Base-by-base conservation (phyloP, 208 protist genomes). In the Leishmania lainsoni region DNA sequence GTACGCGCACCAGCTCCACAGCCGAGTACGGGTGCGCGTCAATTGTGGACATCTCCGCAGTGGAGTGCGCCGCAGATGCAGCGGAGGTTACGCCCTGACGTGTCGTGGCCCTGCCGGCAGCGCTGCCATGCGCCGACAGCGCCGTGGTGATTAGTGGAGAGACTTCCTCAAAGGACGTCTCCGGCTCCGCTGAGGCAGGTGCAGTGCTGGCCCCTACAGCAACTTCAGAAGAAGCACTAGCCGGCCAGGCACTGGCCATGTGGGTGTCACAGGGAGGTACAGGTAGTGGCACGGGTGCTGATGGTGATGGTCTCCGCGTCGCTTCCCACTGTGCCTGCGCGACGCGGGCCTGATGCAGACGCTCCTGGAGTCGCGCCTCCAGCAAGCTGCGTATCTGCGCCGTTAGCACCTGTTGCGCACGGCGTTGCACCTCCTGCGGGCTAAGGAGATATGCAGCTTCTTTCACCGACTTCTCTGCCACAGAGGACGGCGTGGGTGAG, bases 1-100 rank as follows among this genome's bases (percentile, higher is more conserved):
- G 81, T 42, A 93, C 83, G 8, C 90, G 87, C 45, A 93, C 82
- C 48, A 91, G 78, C 42, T 91, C 83, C 17, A 91, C 72, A 0
- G 76, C 74, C 14, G 81, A 80, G 82, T 78, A 81, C 9, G 66
- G 59, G 76, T 80, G 22, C 16, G 32, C 78, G 51, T 77, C 59
- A n/a, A 69, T 26, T 0, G 68, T 71, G 17, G 63, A 48, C 39
- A 54, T 80, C 45, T 75, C 76, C 12, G 12, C 5, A 9, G 75
- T 51, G 26, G 75, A 59, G 5, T 20, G 26, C 58, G 5, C 39
- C 75, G 48, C 39, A 45, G 56, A 35, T 14, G 26, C 42, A 66
- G 35, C 35, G 14, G 26, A 12, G 5, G 59, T 12, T 32, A 14
- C 12, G n/a, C 12, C 32, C 59, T 5, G 22, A 35, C 6, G 32